Base-by-base conservation (phyloP, 2,329 filamentous ascomycete genomes). In the Ophiostoma sp. region DNA sequence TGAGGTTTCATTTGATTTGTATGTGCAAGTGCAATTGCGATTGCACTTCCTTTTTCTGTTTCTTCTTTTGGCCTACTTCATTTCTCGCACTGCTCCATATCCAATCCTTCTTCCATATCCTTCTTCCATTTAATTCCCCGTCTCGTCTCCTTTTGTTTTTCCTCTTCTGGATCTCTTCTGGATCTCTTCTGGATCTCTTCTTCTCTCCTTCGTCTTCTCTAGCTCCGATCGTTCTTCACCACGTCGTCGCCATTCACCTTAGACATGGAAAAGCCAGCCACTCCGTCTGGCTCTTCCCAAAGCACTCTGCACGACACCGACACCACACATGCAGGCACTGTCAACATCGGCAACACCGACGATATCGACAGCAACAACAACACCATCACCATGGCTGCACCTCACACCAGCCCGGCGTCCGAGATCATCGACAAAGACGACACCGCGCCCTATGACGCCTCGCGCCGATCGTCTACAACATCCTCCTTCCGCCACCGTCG, bases 401-500 rank as follows among this genome's bases (percentile, higher is more conserved):
- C 47, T 38, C 14, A 60, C 16, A 36, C 49, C 36, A 41, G 18
- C 7, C 11, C 40, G 16, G 8, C 49, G 49, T 18, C 41, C 66
- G 66, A 66, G 9, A 47, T 41, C n/a, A 63, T 27, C 16, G 60
- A 63, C 40, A 42, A 65, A 12, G 44, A 18, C 42, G 64, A 70
- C 27, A 27, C 64, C 12, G 62, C 64, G 3, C 67, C 69, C 16
- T 67, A 70, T 40, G 47, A 47, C 63, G 47, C 41, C 36, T 55
- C 60, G 47, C 67, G 64, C 47, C 69, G 47, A 45, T 41, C 67
- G 14, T 69, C 67, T 5, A 6, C 55, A 16, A 58, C 65, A 9
- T 66, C 67, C 1, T 69, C 65, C 5, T 52, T 45, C 58, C 67
- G 67, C 60, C 65, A 47, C 12, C 89, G 45, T 76, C 83, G 72